Base-by-base conservation (phyloP, 2,329 filamentous ascomycete genomes). In the Xylaria sp. region DNA sequence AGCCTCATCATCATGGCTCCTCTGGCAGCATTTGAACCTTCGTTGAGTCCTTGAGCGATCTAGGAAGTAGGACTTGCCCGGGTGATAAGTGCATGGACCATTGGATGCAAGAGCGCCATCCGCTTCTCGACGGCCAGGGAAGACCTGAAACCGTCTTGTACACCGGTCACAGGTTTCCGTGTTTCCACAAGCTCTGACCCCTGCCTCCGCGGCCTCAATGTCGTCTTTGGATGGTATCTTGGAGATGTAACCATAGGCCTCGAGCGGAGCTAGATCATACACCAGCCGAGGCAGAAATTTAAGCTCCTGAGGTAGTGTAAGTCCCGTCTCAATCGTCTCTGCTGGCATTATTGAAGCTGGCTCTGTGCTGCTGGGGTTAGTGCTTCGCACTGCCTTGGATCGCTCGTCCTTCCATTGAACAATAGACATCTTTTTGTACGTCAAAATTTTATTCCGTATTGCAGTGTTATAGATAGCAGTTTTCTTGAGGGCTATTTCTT, bases 111-210 rank as follows among this genome's bases (percentile, higher is more conserved):
- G 86, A 2, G 92, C 86, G 0, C 90, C 90, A 54, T 97, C 96
- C 73, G 90, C 87, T 67, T 90, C 87, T 63, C 94, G 88, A 49
- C 95, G 89, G 3, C 94, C 93, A 0, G 94, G 93, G 72, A 97
- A 98, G 3, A 97, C 93, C 76, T 97, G 93, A 76, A 99, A 99
- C 26, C 95, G 90, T 40, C 89, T 89, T 49, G 86, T 86, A 80
- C 96, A 99, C 23, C 96, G 90, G 76, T 97, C 94, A 75, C 96
- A 99, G 59, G 89, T 86, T 81, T 99, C 96, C 86, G 91, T 97
- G 57, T 93, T 93, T 61, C 89, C 87, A 13, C 91, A 88, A 7
- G 89, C 84, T 57, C 88, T 83, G 0, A 93, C 85, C 0, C 90
- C 93, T 51, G 87, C 84, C 40, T 83, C 87, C 0, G 93, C 91